These are phyloP conservation scores for Aureobasidium sp. DNA, from an alignment of 2,329 filamentous ascomycete species.

Conservation along the genomic window DNA sequence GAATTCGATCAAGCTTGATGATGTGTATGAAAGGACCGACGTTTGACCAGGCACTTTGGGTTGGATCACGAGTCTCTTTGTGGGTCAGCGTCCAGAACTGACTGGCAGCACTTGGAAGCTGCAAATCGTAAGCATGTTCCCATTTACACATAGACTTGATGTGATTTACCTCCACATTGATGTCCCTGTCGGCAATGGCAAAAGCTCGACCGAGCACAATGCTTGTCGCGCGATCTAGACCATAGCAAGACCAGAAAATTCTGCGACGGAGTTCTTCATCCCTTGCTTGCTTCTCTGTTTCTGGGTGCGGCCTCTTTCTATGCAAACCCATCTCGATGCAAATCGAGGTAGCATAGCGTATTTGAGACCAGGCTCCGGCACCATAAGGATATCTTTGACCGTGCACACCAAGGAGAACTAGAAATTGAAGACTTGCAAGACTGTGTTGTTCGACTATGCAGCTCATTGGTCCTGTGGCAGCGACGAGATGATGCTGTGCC, in stretches of 20 bases:
- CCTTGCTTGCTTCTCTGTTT: background rate
- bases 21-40: background rate
- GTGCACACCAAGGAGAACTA: background rate
- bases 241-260: background rate
- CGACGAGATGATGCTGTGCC: background rate
- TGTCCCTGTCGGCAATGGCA: background rate
- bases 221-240: background rate
- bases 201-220: background rate
- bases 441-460: background rate
- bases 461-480: background rate
- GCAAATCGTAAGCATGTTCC: background rate
- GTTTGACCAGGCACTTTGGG: background rate
- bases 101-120: background rate
- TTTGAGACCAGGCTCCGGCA: background rate
- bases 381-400: background rate
- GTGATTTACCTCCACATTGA: background rate
- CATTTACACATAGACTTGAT: background rate
- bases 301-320: background rate
- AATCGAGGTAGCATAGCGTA: background rate
- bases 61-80: background rate
- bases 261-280: background rate
- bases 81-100: background rate
- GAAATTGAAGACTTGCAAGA: background rate
- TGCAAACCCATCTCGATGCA: background rate
- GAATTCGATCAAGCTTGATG: background rate